These are phyloP conservation scores for Amanita phalloides DNA, from an alignment of 768 basidiomycete genomes.

Conservation along the genomic window DNA sequence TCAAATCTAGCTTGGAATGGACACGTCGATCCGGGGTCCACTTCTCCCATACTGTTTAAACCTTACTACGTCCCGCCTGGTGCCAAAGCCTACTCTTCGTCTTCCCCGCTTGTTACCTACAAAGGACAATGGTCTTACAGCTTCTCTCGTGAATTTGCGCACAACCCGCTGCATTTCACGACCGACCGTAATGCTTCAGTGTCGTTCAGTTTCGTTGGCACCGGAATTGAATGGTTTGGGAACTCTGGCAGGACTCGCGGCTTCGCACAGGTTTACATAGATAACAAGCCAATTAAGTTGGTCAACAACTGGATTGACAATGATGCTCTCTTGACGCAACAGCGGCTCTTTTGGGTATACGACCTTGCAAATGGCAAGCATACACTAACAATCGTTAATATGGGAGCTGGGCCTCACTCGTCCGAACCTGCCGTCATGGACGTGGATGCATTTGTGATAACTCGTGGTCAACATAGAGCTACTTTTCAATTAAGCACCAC, in stretches of 20 bases:
- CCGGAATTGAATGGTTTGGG: slow-evolving; percentile 75
- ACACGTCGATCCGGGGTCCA: slow-evolving; percentile 38
- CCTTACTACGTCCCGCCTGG: slow-evolving; percentile 71
- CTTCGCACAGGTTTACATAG: slow-evolving; percentile 43
- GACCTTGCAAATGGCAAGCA: slow-evolving; percentile 42
- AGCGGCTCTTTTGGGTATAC: slow-evolving; percentile 55
- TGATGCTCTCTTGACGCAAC: slow-evolving; percentile 31
- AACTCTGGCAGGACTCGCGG: slow-evolving; percentile 44
- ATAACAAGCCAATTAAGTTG: slow-evolving; percentile 33
- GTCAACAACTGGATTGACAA: slow-evolving; percentile 35
- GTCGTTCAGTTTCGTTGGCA: slow-evolving; percentile 56
- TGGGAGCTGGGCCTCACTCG: slow-evolving; percentile 29
- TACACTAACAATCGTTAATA: slow-evolving; percentile 52
- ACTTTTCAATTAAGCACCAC: not conserved
- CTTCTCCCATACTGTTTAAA: slow-evolving; percentile 34
- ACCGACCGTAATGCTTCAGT: slow-evolving; percentile 35
- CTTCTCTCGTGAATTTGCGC: slow-evolving; percentile 39
- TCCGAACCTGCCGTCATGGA: slow-evolving; percentile 29
- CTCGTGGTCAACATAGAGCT: slow-evolving; percentile 21
- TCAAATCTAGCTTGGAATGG: slow-evolving; percentile 63
- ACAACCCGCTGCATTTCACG: slow-evolving; percentile 41
- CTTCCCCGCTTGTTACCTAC: slow-evolving; percentile 56
- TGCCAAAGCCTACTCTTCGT: slow-evolving; percentile 59
- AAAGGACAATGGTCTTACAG: slow-evolving; percentile 47
- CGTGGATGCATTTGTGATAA: slow-evolving; percentile 62